Conservation (phyloP, 352 stramenopile species). For the Phytophthora pisi region DNA sequence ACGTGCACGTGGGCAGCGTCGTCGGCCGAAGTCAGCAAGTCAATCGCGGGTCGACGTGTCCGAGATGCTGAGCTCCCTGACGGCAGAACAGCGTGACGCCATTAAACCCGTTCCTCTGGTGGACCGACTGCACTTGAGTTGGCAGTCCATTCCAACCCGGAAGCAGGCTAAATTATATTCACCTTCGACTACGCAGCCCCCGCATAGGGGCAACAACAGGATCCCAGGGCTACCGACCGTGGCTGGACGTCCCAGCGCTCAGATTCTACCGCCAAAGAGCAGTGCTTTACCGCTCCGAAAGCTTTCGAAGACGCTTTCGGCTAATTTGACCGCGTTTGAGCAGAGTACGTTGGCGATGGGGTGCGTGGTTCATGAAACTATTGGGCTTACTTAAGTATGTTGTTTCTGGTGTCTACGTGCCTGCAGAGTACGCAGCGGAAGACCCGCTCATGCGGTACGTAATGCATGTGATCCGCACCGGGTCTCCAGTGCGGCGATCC, state of each 20-base stretch:
- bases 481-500: slow-evolving; percentile 27
- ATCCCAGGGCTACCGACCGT: background rate
- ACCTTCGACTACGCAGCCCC: slow-evolving; percentile 1
- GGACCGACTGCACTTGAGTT: slow-evolving; percentile 24
- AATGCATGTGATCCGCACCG: slow-evolving; percentile 46
- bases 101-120: slow-evolving; percentile 3
- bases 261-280: background rate
- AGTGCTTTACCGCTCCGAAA: background rate
- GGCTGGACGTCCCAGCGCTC: slow-evolving; percentile 4
- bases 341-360: slow-evolving; percentile 20
- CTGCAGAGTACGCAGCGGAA: slow-evolving; percentile 50
- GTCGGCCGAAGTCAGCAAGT: slow-evolving; percentile 1
- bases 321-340: slow-evolving; percentile 16
- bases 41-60: slow-evolving; percentile 2
- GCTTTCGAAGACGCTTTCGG: background rate
- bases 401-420: background rate
- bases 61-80: background rate
- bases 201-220: background rate
- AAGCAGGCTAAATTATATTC: slow-evolving; percentile 28
- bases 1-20: background rate
- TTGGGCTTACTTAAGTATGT: background rate
- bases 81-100: background rate
- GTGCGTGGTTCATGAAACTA: too few species aligned
- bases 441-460: slow-evolving; percentile 54
- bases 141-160: slow-evolving; percentile 20